Conservation (phyloP, 768 basidiomycete genomes). For the Cyclocybe aegerita region DNA sequence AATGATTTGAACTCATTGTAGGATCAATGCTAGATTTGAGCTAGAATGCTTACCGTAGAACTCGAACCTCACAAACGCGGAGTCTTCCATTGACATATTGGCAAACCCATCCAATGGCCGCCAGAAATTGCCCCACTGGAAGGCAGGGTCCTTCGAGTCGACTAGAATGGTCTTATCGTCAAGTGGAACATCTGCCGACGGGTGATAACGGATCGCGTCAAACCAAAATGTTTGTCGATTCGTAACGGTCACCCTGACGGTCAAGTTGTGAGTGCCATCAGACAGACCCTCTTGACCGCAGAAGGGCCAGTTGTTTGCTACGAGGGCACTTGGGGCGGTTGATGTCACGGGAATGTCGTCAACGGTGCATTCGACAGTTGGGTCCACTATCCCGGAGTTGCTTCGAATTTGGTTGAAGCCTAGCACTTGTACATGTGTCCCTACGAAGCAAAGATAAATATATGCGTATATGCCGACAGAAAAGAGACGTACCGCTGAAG, state of each 20-base stretch:
- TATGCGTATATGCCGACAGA: too few relatives aligned
- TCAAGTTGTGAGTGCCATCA: constrained; percentile 7
- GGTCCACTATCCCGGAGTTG: too few relatives aligned
- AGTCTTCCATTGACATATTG: too few relatives aligned
- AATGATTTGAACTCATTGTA: too few relatives aligned
- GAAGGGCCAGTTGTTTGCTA: constrained; percentile 3
- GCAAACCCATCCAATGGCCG: too few relatives aligned
- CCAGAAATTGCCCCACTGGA: constrained; percentile 7
- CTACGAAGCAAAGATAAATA: too few relatives aligned
- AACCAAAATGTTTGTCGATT: constrained; percentile 10
- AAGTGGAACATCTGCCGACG: constrained; percentile 3
- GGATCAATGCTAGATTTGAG: too few relatives aligned
- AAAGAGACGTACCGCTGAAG: constrained; percentile 6
- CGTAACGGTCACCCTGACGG: constrained; percentile 5
- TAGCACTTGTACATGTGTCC: too few relatives aligned
- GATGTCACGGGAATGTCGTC: not conserved
- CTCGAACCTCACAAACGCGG: too few relatives aligned
- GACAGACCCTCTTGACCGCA: not conserved
- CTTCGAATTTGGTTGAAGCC: too few relatives aligned
- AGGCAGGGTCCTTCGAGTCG: constrained; percentile 1
- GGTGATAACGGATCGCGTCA: constrained; percentile 8
- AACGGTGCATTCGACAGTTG: not conserved
- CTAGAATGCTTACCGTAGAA: too few relatives aligned
- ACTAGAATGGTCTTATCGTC: constrained; percentile 7
- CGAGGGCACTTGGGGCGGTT: too few relatives aligned